Base-by-base conservation (phyloP, 2,329 filamentous ascomycete genomes). In the Aspergillus tubingensis region DNA sequence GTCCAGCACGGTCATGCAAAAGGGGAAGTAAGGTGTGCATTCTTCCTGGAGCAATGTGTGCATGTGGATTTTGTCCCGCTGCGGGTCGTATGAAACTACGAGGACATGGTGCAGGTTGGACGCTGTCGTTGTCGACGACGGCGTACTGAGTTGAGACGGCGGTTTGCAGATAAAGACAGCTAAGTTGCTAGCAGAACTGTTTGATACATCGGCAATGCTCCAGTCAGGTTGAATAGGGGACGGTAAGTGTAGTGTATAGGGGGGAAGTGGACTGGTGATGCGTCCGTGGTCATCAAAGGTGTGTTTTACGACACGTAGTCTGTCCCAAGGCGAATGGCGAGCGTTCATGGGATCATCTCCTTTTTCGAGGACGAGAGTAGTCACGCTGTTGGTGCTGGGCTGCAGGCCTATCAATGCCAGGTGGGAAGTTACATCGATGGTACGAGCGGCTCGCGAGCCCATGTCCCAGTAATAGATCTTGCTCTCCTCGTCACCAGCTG, bases 391-490 rank as follows among this genome's bases (percentile, higher is more conserved):
- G 27, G 60, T 44, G 3, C 52, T 43, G 17, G 65, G 41, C 23
- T 67, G 56, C 36, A 69, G 19, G 7, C 65, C 65, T 32, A 72
- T 48, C 2, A 63, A 54, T 32, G 62, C 54, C 32, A 67, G 52
- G 2, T 53, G 17, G 11, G 25, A 23, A n/a, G 48, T 50, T 5
- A 63, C 47, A 11, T 47, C 10, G 43, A 70, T 23, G 3, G 56
- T 64, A 27, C 62, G 70, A 54, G 66, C 55, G 7, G 58, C 32
- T 8, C 55, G 56, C 4, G 67, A 58, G 10, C 65, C 30, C 43
- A 70, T 61, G 15, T 67, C 56, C 62, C 70, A 72, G 38, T 72
- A 36, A 36, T 36, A 64, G 11, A 73, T 58, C 27, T 71, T 32
- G 25, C 49, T 65, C 17, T 64, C 58, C 17, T 64, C 58, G 10